Evolutionary conservation across 2,329 filamentous ascomycete genomes (phyloP).

Genomic region (Colletotrichum sp.): DNA sequence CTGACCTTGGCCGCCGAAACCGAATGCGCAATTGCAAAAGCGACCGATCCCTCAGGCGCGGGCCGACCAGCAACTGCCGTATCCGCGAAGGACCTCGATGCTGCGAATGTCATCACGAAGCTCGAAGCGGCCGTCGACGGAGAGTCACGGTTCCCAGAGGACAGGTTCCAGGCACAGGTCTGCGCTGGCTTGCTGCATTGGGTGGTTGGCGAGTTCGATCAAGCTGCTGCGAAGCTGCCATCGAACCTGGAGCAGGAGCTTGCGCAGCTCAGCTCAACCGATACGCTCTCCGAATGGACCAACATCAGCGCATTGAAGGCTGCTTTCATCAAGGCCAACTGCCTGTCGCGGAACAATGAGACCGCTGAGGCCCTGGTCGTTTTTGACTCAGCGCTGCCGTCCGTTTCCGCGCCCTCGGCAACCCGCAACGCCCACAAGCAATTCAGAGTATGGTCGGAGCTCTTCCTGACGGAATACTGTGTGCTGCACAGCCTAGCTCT

Average conservation of each 20-base stretch:
- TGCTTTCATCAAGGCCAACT: conserved; percentile 76
- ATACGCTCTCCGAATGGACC: conserved; percentile 74
- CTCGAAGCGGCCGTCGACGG: conserved; percentile 63
- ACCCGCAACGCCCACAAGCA: conserved; percentile 64
- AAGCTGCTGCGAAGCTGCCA: conserved; percentile 68
- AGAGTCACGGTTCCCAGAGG: conserved; percentile 58
- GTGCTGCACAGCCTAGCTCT: conserved; percentile 69
- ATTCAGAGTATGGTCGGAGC: conserved; percentile 79
- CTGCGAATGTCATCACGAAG: conserved; percentile 50
- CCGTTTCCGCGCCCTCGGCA: conserved; percentile 59
- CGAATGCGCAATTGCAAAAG: conserved; percentile 68
- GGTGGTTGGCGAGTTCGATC: conserved; percentile 71
- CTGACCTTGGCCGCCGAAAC: conserved; percentile 73
- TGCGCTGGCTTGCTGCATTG: conserved; percentile 88
- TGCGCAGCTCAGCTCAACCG: conserved; percentile 55
- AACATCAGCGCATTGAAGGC: conserved; percentile 82
- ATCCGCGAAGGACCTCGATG: conserved; percentile 49
- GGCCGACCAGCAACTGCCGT: conserved; percentile 47
- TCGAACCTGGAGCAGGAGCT: conserved; percentile 63
- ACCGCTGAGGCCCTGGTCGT: conserved; percentile 66
- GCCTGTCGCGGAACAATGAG: conserved; percentile 54
- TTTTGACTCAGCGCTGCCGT: conserved; percentile 70
- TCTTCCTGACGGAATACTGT: conserved; percentile 77
- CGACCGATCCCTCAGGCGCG: conserved; percentile 47
- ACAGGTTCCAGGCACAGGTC: conserved; percentile 79